Evolutionary conservation across 306 rosid genomes (phyloP).

Genomic region (Castanea crenata): DNA sequence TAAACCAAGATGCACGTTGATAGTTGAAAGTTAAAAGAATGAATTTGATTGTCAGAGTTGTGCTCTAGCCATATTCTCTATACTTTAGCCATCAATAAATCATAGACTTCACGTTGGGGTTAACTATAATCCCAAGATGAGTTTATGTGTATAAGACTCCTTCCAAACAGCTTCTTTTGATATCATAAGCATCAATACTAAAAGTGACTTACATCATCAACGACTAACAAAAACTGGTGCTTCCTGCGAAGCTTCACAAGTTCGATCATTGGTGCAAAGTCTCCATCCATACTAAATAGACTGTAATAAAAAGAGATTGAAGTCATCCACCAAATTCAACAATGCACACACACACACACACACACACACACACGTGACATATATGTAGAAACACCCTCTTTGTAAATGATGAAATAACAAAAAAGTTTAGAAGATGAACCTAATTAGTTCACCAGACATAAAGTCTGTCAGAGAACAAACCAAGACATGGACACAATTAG

Average conservation of each 20-base stretch:
- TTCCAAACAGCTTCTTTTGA: constrained; percentile 5
- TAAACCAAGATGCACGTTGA: background rate
- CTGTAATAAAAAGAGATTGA: constrained; percentile 38
- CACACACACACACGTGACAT: constrained; percentile 6
- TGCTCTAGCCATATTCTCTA: background rate
- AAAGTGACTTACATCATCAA: constrained; percentile 78
- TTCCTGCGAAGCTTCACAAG: constrained; percentile 75
- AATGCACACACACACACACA: constrained; percentile 8
- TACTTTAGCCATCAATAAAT: too few relatives aligned
- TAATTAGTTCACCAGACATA: background rate
- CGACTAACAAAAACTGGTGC: constrained; percentile 73
- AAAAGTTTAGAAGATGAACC: background rate
- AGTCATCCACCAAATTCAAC: constrained; percentile 11
- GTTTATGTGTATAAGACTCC: background rate
- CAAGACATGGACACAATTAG: background rate
- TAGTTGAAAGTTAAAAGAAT: background rate
- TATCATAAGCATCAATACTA: constrained; percentile 20
- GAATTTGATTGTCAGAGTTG: background rate
- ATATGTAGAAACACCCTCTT: background rate
- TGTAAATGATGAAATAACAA: background rate
- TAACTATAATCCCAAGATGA: background rate
- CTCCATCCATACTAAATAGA: constrained; percentile 99
- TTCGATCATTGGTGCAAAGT: constrained; percentile 79
- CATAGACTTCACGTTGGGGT: background rate
- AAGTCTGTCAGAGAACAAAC: background rate